Percentiles rank a stretch among this genome's conserved stretches.
These are phyloP conservation scores for Pyrenophora graminea DNA, from an alignment of 2,329 filamentous ascomycete genomes.

Conservation along the genomic window DNA sequence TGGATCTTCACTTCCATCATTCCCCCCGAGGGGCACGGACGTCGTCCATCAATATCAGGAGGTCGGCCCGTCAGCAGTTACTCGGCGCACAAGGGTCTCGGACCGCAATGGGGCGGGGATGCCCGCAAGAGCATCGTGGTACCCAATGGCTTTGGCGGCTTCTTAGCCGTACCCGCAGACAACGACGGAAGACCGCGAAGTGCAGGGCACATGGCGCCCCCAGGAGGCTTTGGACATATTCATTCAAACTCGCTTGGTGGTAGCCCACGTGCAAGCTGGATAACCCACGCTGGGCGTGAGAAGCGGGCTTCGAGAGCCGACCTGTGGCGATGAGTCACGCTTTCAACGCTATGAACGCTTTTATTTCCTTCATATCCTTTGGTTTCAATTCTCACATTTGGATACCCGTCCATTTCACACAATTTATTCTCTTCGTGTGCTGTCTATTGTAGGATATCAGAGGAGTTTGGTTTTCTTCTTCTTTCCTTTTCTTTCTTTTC, in stretches of 20 bases:
- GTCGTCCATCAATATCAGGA: slow-evolving; percentile 46
- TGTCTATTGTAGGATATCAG: slow-evolving; percentile 13
- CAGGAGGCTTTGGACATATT: slow-evolving; percentile 28
- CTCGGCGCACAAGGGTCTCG: slow-evolving; percentile 52
- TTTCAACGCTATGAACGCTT: not conserved
- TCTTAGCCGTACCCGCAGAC: slow-evolving; percentile 62
- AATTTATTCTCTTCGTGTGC: slow-evolving; percentile 1
- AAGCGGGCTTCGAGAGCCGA: slow-evolving; percentile 43
- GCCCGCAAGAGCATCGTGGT: slow-evolving; percentile 66
- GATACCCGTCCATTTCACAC: slow-evolving; percentile 17
- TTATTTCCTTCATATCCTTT: slow-evolving; percentile 7
- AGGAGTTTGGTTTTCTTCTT: not conserved
- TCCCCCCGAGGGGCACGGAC: slow-evolving; percentile 52
- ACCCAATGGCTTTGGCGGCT: slow-evolving; percentile 69
- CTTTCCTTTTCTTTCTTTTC: not conserved
- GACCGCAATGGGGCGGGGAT: slow-evolving; percentile 63
- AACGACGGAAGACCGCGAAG: slow-evolving; percentile 41
- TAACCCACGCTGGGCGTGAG: slow-evolving; percentile 39
- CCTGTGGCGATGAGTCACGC: slow-evolving; percentile 36
- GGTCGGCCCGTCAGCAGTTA: slow-evolving; percentile 53
- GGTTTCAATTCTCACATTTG: slow-evolving; percentile 17
- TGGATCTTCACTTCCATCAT: slow-evolving; percentile 69
- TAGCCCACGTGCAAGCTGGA: slow-evolving; percentile 35
- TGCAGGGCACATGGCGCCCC: slow-evolving; percentile 35
- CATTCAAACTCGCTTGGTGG: slow-evolving; percentile 33